Evolutionary conservation across 108 stramenopile species (phyloP).

Genomic region (Pseudonitzschia multistriata): DNA sequence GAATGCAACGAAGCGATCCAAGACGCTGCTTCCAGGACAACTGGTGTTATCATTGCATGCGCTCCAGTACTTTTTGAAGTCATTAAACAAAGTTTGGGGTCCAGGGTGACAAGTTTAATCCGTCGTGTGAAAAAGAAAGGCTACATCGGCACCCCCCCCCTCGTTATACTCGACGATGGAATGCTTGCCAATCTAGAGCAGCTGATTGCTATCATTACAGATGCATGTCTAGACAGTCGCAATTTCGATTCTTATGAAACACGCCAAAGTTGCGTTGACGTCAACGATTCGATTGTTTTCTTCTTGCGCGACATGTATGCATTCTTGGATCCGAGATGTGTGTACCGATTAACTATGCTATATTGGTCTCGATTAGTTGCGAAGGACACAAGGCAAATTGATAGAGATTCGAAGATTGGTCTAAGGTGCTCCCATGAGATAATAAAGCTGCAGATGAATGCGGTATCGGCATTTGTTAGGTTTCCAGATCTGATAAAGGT

Average conservation of each 20-base stretch:
- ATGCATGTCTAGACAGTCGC: constrained; percentile 77
- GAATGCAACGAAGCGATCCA: constrained; percentile 39
- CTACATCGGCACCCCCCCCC: constrained; percentile 32
- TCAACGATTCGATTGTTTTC: constrained; percentile 83
- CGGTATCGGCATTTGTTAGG: constrained; percentile 77
- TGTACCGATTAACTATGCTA: constrained; percentile 64
- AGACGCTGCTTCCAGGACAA: constrained; percentile 64
- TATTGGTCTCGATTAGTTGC: constrained; percentile 75
- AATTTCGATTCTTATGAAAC: constrained; percentile 86
- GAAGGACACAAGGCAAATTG: constrained; percentile 71
- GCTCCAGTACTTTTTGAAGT: constrained; percentile 87
- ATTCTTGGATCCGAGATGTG: constrained; percentile 59
- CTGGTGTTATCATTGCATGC: constrained; percentile 72
- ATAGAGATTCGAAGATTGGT: constrained; percentile 77
- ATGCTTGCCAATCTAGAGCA: constrained; percentile 56
- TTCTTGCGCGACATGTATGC: constrained; percentile 84
- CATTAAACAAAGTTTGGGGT: constrained; percentile 82
- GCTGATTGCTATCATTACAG: constrained; percentile 68
- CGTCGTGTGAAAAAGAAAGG: constrained; percentile 19
- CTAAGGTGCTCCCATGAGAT: constrained; percentile 84
- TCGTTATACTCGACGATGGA: constrained; percentile 68
- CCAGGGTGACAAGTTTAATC: constrained; percentile 57
- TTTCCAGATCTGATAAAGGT: constrained; percentile 77
- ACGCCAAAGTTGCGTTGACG: constrained; percentile 79
- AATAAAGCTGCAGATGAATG: constrained; percentile 76